Conservation (phyloP, 2,329 filamentous ascomycete genomes). For the Botrytis tulipae region DNA sequence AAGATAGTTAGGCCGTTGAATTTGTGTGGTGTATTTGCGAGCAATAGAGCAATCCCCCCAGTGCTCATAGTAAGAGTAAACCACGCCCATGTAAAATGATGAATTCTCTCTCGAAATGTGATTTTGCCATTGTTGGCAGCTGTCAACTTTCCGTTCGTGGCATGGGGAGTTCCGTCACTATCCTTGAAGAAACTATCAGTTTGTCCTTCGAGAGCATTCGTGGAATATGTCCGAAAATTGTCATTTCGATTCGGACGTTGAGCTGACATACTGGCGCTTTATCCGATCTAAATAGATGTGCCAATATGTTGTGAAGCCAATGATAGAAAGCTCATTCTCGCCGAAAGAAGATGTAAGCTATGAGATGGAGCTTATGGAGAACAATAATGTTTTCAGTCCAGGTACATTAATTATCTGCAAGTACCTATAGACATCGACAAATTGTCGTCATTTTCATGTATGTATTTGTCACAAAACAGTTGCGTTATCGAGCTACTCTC, state of each 20-base stretch:
- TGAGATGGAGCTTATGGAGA: background rate
- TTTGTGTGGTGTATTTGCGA: slow-evolving; percentile 60
- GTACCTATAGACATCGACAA: background rate
- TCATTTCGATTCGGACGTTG: background rate
- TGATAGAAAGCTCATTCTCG: background rate
- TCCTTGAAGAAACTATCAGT: background rate
- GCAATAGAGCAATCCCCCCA: slow-evolving; percentile 64
- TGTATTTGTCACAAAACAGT: background rate
- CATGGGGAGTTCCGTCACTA: background rate
- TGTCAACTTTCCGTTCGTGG: slow-evolving; percentile 22
- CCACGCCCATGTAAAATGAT: slow-evolving; percentile 47
- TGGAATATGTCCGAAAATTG: background rate
- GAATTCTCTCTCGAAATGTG: slow-evolving; percentile 29
- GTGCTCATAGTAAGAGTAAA: slow-evolving; percentile 75
- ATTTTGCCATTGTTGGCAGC: slow-evolving; percentile 24
- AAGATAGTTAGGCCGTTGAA: slow-evolving; percentile 64
- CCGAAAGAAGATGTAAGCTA: background rate
- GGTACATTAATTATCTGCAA: background rate
- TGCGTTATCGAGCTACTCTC: background rate
- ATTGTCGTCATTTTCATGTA: background rate
- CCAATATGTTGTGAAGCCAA: background rate
- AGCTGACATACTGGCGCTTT: background rate
- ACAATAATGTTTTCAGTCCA: background rate
- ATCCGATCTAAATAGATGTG: background rate
- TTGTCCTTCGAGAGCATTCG: slow-evolving; percentile 23